Base-by-base conservation (phyloP, 495 filamentous ascomycete species). In the Penicillium verhagenii region DNA sequence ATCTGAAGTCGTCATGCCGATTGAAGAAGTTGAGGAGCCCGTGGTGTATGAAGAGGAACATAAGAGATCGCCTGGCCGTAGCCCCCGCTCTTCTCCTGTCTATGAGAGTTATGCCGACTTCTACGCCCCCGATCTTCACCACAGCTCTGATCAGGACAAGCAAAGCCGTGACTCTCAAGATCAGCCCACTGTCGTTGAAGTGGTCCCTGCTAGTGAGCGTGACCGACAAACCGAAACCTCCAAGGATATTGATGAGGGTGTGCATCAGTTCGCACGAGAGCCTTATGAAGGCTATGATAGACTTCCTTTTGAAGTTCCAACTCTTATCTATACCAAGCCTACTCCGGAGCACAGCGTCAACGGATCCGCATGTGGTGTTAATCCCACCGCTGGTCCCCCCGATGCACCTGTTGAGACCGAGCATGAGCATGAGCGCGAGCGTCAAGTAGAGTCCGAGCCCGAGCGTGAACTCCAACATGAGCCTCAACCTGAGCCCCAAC, bases 281-380 rank as follows among this genome's bases (percentile, higher is more conserved):
- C 66, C 62, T 14, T 68, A 69, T 55, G 62, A 72, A 26, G 56
- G 66, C n/a, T 57, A 47, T 19, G 31, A 10, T 20, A 6, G 6
- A 9, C 61, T 77, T 6, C 77, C 79, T n/a, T 81, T 79, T 78
- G 64, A 67, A 21, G 72, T 82, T 33, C 78, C 80, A 16, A 55
- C 48, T 6, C 64, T 83, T 9, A 76, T 69, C 21, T 67, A 81
- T 25, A 79, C 79, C 40, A 65, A 76, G 25, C 79, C 80, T 20
- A 82, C 80, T 14, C 80, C 80, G 35, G 77, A 77, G 19, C 69
- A 68, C 6, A 80, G 77, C 46, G 11, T 60, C 19, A 70, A 59
- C 50, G 75, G 75, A 4, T 77, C 79, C 35, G 72, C 71, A 5
- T 64, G 61, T 18, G 74, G 68, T 42, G 45, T 23, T 14, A 18